Evolutionary conservation across 2,329 filamentous ascomycete genomes (phyloP).

Genomic region (Tolypocladium endophyticum): DNA sequence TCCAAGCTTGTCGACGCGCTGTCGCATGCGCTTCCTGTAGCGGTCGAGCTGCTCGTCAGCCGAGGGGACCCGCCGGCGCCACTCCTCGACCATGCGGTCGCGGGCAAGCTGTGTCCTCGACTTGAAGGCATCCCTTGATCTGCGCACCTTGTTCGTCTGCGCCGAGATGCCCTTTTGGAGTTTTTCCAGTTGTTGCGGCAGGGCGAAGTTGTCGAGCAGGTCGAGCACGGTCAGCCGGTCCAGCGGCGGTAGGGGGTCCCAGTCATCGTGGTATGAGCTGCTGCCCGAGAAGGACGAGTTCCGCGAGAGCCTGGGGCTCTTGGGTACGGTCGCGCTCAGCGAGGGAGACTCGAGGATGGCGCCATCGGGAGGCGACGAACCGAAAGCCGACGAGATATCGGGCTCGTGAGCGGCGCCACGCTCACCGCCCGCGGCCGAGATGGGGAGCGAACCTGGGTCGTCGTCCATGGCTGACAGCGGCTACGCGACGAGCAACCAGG

Average conservation of each 20-base stretch:
- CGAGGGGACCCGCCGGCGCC: slow-evolving; percentile 74
- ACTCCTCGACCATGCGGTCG: slow-evolving; percentile 85
- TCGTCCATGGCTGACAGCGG: not conserved
- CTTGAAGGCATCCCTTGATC: slow-evolving; percentile 72
- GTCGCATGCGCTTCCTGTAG: slow-evolving; percentile 79
- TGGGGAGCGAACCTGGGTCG: not conserved
- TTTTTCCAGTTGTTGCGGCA: slow-evolving; percentile 84
- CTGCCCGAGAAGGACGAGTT: slow-evolving; percentile 74
- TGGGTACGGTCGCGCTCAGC: slow-evolving; percentile 33
- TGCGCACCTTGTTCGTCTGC: slow-evolving; percentile 76
- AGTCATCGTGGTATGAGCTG: slow-evolving; percentile 80
- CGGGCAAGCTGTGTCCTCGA: slow-evolving; percentile 68
- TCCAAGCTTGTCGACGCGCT: slow-evolving; percentile 78
- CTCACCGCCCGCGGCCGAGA: not conserved
- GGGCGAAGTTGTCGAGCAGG: slow-evolving; percentile 83
- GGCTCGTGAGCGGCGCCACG: slow-evolving; percentile 30
- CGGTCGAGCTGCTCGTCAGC: slow-evolving; percentile 89
- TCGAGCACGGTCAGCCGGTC: slow-evolving; percentile 89
- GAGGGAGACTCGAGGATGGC: slow-evolving; percentile 37
- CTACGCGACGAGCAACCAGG: not conserved
- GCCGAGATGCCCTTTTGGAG: slow-evolving; percentile 72
- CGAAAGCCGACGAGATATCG: slow-evolving; percentile 26
- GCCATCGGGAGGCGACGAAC: slow-evolving; percentile 32
- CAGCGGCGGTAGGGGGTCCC: slow-evolving; percentile 75
- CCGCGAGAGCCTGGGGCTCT: slow-evolving; percentile 55